Evolutionary conservation across 1,139 yeast genomes (phyloP).

Genomic region (Lodderomyces oxycetoniae): DNA sequence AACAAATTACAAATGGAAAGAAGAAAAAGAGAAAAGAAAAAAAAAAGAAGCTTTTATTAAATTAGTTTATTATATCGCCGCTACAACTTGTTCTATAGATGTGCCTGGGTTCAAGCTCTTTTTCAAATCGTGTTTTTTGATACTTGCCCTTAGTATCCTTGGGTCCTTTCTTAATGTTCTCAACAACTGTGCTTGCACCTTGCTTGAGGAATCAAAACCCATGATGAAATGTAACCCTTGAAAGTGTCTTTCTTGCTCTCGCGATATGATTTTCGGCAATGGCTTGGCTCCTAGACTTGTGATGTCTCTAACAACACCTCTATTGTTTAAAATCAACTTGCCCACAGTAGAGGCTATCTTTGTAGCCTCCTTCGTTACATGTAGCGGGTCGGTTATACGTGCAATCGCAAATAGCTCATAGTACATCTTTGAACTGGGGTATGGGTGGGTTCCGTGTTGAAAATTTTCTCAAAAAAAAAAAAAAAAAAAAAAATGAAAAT

Average conservation of each 20-base stretch:
- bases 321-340: conserved; percentile 72
- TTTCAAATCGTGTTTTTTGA: conserved; percentile 63
- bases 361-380: conserved; percentile 58
- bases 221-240: conserved; percentile 85
- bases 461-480: no score
- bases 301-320: conserved; percentile 86
- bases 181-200: conserved; percentile 79
- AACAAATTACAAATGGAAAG: no score
- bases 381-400: conserved; percentile 59
- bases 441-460: background rate
- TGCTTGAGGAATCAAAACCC: conserved; percentile 80
- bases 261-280: conserved; percentile 75
- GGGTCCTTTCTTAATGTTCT: conserved; percentile 85
- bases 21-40: no score
- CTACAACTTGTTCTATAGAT: conserved; percentile 34
- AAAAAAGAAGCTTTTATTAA: no score
- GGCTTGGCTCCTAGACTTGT: conserved; percentile 74
- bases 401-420: conserved; percentile 90
- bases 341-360: conserved; percentile 80
- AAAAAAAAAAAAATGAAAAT: no score
- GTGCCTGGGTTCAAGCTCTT: conserved; percentile 50
- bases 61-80: no score
- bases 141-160: conserved; percentile 75
- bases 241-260: conserved; percentile 85
- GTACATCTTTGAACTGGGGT: conserved; percentile 47